Base-by-base conservation (phyloP, 2,329 filamentous ascomycete species). In the Penicillium digitatum region DNA sequence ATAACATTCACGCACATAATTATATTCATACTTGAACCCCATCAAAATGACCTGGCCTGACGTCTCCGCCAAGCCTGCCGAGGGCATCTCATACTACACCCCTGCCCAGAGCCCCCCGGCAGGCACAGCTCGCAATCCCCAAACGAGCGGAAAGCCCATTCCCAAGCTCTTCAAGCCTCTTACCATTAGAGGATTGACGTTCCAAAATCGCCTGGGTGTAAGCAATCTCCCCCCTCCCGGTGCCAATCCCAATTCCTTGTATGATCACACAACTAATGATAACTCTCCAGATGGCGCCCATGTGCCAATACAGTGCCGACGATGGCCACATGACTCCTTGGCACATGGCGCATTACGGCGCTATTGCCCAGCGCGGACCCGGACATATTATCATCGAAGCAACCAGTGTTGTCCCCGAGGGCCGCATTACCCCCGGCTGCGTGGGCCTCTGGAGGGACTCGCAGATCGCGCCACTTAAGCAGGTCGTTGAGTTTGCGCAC, bases 331-430 rank as follows among this genome's bases (percentile, higher is more conserved):
- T 87, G 61, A 92, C 88, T 2, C 80, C 87, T 69, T 96, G 86
- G 82, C 90, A 96, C 72, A 77, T 94, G 37, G 86, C 90, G 20
- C 91, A 96, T 68, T 80, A 93, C 26, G 89, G 91, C 52, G 86
- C 89, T 58, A 91, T 91, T 64, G 82, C 89, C 32, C 79, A 87
- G 56, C 84, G 87, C 56, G 92, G 92, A n/a, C 87, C 88, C 0
- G 88, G 84, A 4, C 78, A 95, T 24, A 78, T 87, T 53, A 83
- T 92, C 54, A 79, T 93, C 55, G 92, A 96, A 76, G 90, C 91
- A 31, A 91, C 89, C 0, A 79, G 85, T 35, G 88, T 95, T 0
- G 78, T 83, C 3, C 76, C 89, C 12, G 86, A 92, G 64, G 91
- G 91, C 35, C 83, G 92, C 50, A 95, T 95, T 76, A 88, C 88